These are phyloP conservation scores for Berberis vulgaris DNA, from an alignment of 164 flowering plant genomes.

Conservation along the genomic window DNA sequence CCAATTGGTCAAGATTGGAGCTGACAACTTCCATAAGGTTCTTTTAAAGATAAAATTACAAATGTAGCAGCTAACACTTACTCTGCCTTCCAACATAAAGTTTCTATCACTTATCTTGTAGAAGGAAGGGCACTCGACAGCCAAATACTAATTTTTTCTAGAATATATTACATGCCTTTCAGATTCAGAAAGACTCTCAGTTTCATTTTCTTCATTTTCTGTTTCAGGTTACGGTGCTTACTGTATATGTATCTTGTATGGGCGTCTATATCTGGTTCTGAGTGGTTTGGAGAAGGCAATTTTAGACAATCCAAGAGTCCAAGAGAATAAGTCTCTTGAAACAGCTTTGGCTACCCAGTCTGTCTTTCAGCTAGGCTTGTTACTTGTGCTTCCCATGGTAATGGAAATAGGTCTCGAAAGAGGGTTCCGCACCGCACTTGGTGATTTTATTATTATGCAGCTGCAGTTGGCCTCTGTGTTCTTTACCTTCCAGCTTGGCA, in stretches of 20 bases:
- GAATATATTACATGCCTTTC: too few relatives aligned
- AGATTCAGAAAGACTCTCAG: neutral
- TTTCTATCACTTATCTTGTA: too few relatives aligned
- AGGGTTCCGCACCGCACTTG: constrained; percentile 89
- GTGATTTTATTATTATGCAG: constrained; percentile 88
- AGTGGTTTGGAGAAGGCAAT: constrained; percentile 84
- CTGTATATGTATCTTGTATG: constrained; percentile 81
- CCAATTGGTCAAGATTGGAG: too few relatives aligned
- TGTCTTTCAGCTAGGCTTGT: constrained; percentile 77
- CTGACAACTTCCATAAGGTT: too few relatives aligned
- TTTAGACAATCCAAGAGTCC: constrained; percentile 41
- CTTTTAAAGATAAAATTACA: neutral
- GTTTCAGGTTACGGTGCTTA: constrained; percentile 84
- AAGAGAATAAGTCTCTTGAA: constrained; percentile 64
- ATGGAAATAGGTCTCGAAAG: constrained; percentile 95
- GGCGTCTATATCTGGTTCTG: constrained; percentile 82
- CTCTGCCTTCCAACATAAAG: neutral
- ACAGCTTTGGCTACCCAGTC: constrained; percentile 80
- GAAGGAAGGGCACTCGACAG: too few relatives aligned
- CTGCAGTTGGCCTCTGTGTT: constrained; percentile 95
- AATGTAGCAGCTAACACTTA: neutral
- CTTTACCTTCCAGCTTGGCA: constrained; percentile 96
- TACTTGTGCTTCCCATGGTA: constrained; percentile 89
- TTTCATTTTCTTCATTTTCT: constrained; percentile 5
- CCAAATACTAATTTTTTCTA: too few relatives aligned